Percentiles rank a stretch among this genome's conserved stretches.
Evolutionary conservation across 371 early-diverging fungal genomes (phyloP).

Genomic region (Mortierella sp.): DNA sequence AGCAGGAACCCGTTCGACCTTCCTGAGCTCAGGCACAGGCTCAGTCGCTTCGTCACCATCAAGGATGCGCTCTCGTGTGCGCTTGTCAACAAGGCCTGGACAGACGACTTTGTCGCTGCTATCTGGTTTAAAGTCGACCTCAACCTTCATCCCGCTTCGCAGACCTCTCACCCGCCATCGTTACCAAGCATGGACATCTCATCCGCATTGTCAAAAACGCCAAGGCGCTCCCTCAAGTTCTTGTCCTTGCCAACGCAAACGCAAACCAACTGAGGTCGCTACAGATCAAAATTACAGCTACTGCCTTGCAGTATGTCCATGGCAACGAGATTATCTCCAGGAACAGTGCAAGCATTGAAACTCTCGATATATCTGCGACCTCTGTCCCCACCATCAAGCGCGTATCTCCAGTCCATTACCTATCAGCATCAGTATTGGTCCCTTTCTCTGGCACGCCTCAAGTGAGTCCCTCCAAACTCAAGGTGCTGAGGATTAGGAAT

Average conservation of each 20-base stretch:
- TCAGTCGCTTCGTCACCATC: conserved; percentile 11
- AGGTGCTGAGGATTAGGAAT: background rate
- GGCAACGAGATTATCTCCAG: background rate
- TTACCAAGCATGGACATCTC: background rate
- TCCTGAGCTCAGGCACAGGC: conserved; percentile 7
- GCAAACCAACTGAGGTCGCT: background rate
- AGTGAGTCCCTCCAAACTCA: background rate
- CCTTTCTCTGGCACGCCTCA: background rate
- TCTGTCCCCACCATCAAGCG: background rate
- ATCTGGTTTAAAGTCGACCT: background rate
- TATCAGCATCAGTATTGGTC: background rate
- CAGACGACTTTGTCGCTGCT: background rate
- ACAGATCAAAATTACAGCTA: background rate
- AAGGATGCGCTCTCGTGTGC: conserved; percentile 21
- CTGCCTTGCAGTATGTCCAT: background rate
- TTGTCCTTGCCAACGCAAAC: background rate
- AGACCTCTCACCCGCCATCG: background rate
- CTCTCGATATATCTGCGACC: background rate
- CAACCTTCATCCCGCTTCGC: background rate
- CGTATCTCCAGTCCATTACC: background rate
- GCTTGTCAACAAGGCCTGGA: conserved; percentile 9
- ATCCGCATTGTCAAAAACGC: background rate
- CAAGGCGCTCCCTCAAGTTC: background rate
- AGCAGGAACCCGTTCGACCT: conserved; percentile 17
- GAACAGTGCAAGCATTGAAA: background rate